Conservation (phyloP, 2,329 filamentous ascomycete genomes). For the Cercospora beticola region DNA sequence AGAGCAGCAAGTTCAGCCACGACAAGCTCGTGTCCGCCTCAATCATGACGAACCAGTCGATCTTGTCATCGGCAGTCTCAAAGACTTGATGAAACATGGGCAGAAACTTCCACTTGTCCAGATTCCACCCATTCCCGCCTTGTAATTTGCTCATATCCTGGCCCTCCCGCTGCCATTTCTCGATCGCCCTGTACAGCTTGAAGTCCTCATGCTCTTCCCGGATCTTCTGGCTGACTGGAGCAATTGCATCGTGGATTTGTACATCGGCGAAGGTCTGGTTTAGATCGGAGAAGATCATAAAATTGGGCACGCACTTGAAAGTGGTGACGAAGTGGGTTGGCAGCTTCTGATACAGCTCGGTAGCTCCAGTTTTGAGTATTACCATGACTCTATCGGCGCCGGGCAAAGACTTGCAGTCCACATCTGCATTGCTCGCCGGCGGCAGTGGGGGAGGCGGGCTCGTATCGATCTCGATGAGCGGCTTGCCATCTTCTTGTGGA, state of each 20-base stretch:
- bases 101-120: conserved; percentile 60
- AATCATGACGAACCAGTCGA: conserved; percentile 58
- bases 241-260: conserved; percentile 37
- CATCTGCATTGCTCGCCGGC: neutral
- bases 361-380: conserved; percentile 60
- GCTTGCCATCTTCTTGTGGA: neutral
- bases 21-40: conserved; percentile 56
- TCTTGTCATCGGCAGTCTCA: conserved; percentile 45
- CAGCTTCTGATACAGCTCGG: conserved; percentile 57
- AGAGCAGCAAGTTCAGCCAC: conserved; percentile 50
- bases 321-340: conserved; percentile 57
- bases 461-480: conserved; percentile 2
- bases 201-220: conserved; percentile 38
- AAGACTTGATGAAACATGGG: conserved; percentile 56
- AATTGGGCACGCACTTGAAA: conserved; percentile 49
- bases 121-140: conserved; percentile 49
- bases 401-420: conserved; percentile 27
- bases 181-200: conserved; percentile 36
- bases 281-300: conserved; percentile 54
- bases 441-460: conserved; percentile 8
- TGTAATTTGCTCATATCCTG: conserved; percentile 36
- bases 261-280: conserved; percentile 49
- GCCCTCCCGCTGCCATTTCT: conserved; percentile 34
- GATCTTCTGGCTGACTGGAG: conserved; percentile 30
- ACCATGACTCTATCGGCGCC: conserved; percentile 55